Evolutionary conservation across 441 rosid genomes (phyloP).

Genomic region (Gossypium lobatum): DNA sequence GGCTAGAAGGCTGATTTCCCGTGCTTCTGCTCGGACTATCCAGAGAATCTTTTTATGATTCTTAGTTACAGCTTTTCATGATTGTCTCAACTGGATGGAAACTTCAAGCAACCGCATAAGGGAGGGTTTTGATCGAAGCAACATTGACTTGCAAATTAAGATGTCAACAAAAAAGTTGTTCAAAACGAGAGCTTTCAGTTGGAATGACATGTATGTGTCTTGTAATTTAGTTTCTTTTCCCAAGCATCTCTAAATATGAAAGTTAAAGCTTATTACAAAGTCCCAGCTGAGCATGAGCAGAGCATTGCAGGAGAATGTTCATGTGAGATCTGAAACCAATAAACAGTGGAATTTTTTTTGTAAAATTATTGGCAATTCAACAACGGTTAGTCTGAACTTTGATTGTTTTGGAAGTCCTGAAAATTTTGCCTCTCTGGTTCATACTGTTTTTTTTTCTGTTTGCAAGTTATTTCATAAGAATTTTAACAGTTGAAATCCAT

Average conservation of each 20-base stretch:
- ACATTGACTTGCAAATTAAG: background rate
- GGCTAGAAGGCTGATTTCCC: conserved; percentile 66
- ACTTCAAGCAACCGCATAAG: background rate
- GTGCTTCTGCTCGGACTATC: conserved; percentile 75
- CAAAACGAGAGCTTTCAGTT: background rate
- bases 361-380: background rate
- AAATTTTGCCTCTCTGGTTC: background rate
- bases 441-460: background rate
- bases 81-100: background rate
- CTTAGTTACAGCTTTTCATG: background rate
- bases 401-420: background rate
- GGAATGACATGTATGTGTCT: background rate
- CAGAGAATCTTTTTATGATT: conserved; percentile 61
- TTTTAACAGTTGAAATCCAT: background rate
- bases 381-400: background rate
- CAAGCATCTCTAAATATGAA: background rate
- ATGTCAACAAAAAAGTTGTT: background rate
- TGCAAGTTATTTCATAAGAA: background rate
- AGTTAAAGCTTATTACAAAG: background rate
- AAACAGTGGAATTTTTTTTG: background rate
- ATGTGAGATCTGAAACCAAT: conserved; percentile 3
- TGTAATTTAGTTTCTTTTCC: background rate
- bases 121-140: background rate
- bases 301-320: background rate
- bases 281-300: background rate